Evolutionary conservation across 768 basidiomycete genomes (phyloP).

Genomic region (Asterophora lycoperdoides): DNA sequence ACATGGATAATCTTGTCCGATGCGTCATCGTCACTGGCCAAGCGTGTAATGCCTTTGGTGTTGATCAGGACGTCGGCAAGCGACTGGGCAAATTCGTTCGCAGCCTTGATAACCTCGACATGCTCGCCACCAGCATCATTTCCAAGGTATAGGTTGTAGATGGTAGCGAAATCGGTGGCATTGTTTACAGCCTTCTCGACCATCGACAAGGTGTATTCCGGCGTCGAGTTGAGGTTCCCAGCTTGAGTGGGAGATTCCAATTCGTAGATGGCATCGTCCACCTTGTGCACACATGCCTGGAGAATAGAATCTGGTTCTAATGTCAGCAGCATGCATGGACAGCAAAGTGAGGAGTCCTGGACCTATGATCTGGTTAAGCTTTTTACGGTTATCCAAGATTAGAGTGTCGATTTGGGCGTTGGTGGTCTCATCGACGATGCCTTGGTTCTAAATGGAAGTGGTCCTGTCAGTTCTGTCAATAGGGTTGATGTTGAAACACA

Average conservation of each 20-base stretch:
- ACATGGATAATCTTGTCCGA: slow-evolving; percentile 84
- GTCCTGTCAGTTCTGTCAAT: too few species aligned
- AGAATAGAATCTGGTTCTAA: slow-evolving; percentile 82
- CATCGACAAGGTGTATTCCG: slow-evolving; percentile 97
- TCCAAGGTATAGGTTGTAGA: slow-evolving; percentile 87
- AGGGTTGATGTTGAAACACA: slow-evolving; percentile 29
- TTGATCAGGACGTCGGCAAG: slow-evolving; percentile 89
- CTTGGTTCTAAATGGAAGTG: slow-evolving; percentile 60
- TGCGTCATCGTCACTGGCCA: slow-evolving; percentile 87
- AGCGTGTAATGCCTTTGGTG: slow-evolving; percentile 92
- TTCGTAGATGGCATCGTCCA: slow-evolving; percentile 97
- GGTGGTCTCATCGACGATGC: slow-evolving; percentile 82
- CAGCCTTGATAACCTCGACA: slow-evolving; percentile 96
- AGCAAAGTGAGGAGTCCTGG: slow-evolving; percentile 5
- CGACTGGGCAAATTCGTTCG: slow-evolving; percentile 94
- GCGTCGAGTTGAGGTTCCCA: slow-evolving; percentile 95
- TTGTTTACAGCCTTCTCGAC: slow-evolving; percentile 95
- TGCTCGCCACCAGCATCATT: slow-evolving; percentile 89
- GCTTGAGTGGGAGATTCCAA: slow-evolving; percentile 93
- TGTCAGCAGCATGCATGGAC: slow-evolving; percentile 11
- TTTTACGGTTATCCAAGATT: slow-evolving; percentile 95
- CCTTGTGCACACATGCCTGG: slow-evolving; percentile 93
- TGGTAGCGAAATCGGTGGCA: slow-evolving; percentile 92
- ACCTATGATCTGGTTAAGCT: slow-evolving; percentile 97
- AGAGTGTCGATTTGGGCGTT: slow-evolving; percentile 97